Percentiles rank a stretch among this genome's conserved stretches.
Evolutionary conservation across 176 grass and related monocot species (phyloP).

Genomic region (Avena insularis): DNA sequence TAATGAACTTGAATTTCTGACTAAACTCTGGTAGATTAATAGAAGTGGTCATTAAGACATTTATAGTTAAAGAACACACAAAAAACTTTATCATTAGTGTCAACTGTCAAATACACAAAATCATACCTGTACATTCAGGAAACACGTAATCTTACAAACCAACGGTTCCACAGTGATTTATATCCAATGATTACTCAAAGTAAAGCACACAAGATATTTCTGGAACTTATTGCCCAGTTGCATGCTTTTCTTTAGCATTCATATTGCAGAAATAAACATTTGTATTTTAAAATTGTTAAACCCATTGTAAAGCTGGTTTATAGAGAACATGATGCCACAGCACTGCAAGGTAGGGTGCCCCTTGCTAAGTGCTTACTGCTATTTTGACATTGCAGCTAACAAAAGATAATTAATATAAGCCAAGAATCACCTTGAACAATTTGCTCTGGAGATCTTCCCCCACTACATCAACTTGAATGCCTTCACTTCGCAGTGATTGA

Average conservation of each 20-base stretch:
- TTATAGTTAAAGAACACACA: not conserved
- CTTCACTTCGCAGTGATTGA: constrained; percentile 77
- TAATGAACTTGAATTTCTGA: constrained; percentile 9
- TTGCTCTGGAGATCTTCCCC: constrained; percentile 82
- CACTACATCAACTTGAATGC: constrained; percentile 83
- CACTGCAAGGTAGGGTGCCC: too few relatives aligned
- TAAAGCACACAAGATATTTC: constrained; percentile 34
- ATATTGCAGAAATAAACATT: constrained; percentile 9
- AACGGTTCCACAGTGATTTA: not conserved
- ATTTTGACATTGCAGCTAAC: not conserved
- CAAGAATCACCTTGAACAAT: constrained; percentile 65
- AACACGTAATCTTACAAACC: not conserved
- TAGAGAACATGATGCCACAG: not conserved
- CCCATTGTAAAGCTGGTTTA: not conserved
- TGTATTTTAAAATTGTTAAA: not conserved
- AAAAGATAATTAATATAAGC: not conserved
- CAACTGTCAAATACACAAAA: constrained; percentile 18
- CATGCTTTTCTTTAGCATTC: not conserved
- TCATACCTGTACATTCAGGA: not conserved
- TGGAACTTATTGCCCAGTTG: not conserved
- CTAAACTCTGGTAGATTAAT: not conserved
- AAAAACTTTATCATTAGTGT: not conserved
- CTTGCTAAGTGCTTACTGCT: not conserved
- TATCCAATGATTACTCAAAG: not conserved
- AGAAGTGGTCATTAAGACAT: not conserved